Base-by-base conservation (phyloP, 495 filamentous ascomycete genomes). In the Lophium mytilinum region DNA sequence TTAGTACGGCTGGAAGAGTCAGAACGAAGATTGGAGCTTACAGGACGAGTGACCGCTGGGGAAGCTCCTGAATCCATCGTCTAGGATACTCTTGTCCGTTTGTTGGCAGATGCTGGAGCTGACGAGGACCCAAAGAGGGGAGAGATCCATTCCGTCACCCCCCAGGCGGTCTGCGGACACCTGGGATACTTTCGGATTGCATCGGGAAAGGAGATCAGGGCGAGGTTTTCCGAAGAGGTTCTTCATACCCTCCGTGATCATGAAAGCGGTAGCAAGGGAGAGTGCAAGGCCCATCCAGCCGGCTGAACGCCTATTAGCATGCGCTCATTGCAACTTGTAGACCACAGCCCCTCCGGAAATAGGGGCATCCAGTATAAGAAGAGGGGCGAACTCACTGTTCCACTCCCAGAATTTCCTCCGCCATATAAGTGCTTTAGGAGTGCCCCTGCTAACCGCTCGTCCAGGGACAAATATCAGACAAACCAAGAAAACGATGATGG, bases 21-120 rank as follows among this genome's bases (percentile, higher is more conserved):
- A 39, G 21, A 7, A 34, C 2, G 24, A 30, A 6, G 24, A 30
- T 30, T 37, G 17, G 9, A 19, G 75, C 80, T 60, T 71, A 83
- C 83, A 77, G 30, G 82, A 83, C n/a, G 83, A 69, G 71, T 88
- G 84, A 0, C 85, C 85, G 66, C 80, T 83, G 0, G 85, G 85
- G 58, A 85, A 88, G 56, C 79, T 83, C 6, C 78, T 61, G 62
- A 88, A 88, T 1, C 83, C 85, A 69, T 86, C 82, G 0, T 75
- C 61, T 2, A 77, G 65, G 39, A 78, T 62, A 15, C 57, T 48
- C 9, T 63, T 58, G 33, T 72, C 67, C 17, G 69, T 68, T 35
- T 75, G 71, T 35, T 62, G 71, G 66, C 83, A 86, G 37, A 85
- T 83, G 40, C 64, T 72, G 55, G 68, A 77, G 9, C 68, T 73